A percentile compares a stretch with the other conserved stretches of the same genome.
These are phyloP conservation scores for Candida sanyaensis DNA, from an alignment of 1,139 yeast species.

Conservation along the genomic window DNA sequence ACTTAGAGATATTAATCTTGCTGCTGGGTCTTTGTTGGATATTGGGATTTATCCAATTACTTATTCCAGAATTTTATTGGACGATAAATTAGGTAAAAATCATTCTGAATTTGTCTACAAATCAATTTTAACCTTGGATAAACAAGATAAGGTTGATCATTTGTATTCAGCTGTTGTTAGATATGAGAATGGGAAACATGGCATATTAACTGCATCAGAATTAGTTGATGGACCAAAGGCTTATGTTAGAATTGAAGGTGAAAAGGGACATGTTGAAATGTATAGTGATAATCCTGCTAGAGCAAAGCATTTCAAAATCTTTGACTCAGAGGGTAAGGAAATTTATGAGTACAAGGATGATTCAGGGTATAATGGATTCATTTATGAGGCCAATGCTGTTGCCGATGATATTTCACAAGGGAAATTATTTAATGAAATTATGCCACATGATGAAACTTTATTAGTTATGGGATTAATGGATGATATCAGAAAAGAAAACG, in stretches of 20 bases:
- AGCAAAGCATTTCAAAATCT: conserved; percentile 29
- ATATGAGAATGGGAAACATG: conserved; percentile 38
- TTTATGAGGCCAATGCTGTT: conserved; percentile 54
- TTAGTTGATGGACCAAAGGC: conserved; percentile 30
- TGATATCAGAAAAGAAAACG: conserved; percentile 39
- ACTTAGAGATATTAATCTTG: conserved; percentile 46
- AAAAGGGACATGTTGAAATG: conserved; percentile 37
- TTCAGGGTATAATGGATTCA: conserved; percentile 43
- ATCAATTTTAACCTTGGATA: conserved; percentile 34
- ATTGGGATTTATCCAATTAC: conserved; percentile 61
- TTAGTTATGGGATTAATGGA: conserved; percentile 49
- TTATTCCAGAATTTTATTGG: conserved; percentile 43
- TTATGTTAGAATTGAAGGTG: conserved; percentile 39
- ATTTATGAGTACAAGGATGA: conserved; percentile 28
- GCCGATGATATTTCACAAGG: conserved; percentile 44
- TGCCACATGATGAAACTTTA: conserved; percentile 48
- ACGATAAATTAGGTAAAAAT: conserved; percentile 29
- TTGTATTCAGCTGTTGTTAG: conserved; percentile 34
- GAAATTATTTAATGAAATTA: conserved; percentile 28
- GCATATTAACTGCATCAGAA: conserved; percentile 35
- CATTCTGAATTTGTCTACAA: conserved; percentile 29
- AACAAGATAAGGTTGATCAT: conserved; percentile 36
- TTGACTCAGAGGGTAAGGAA: conserved; percentile 23
- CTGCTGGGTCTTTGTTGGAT: conserved; percentile 64
- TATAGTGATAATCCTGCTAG: conserved; percentile 38